Evolutionary conservation across 805 yeast genomes (phyloP).

Genomic region (Candida silvatica): DNA sequence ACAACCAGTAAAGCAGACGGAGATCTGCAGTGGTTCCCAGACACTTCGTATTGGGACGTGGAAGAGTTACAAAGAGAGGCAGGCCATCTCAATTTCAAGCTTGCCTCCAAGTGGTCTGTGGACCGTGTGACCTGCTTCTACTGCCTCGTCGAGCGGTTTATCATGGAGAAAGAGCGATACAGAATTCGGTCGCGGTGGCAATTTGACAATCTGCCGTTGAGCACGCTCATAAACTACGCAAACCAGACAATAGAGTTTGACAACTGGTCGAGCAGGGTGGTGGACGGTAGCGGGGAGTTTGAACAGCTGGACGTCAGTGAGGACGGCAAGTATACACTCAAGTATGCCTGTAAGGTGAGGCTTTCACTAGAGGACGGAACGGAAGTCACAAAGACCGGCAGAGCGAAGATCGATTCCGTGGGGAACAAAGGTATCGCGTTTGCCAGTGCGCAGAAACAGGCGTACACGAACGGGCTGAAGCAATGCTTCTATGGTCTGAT

Average conservation of each 20-base stretch:
- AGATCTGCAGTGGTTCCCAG: conserved; percentile 12
- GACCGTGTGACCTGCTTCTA: conserved; percentile 12
- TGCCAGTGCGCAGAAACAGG: conserved; percentile 36
- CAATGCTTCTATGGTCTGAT: conserved; percentile 31
- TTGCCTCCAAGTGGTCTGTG: conserved; percentile 21
- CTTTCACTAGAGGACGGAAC: conserved; percentile 38
- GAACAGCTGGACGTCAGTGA: conserved; percentile 10
- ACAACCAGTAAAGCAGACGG: no score
- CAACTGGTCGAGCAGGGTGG: conserved; percentile 39
- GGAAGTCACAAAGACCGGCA: conserved; percentile 27
- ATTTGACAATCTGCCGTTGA: conserved; percentile 13
- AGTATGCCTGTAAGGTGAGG: conserved; percentile 18
- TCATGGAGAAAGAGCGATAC: conserved; percentile 8
- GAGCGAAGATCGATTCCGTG: conserved; percentile 26
- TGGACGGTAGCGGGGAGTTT: conserved; percentile 14
- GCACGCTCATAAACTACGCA: conserved; percentile 26
- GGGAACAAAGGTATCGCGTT: conserved; percentile 28
- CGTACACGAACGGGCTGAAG: conserved; percentile 36
- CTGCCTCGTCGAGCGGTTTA: conserved; percentile 8
- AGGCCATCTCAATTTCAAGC: conserved; percentile 12
- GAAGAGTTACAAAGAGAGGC: conserved; percentile 15
- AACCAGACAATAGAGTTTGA: conserved; percentile 42
- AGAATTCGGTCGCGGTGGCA: conserved; percentile 6
- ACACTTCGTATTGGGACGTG: conserved; percentile 12
- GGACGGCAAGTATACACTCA: conserved; percentile 12